phyloP scores from a whole-genome alignment of 2,329 filamentous ascomycete genomes.

The Ascochyta rabiei region DNA sequence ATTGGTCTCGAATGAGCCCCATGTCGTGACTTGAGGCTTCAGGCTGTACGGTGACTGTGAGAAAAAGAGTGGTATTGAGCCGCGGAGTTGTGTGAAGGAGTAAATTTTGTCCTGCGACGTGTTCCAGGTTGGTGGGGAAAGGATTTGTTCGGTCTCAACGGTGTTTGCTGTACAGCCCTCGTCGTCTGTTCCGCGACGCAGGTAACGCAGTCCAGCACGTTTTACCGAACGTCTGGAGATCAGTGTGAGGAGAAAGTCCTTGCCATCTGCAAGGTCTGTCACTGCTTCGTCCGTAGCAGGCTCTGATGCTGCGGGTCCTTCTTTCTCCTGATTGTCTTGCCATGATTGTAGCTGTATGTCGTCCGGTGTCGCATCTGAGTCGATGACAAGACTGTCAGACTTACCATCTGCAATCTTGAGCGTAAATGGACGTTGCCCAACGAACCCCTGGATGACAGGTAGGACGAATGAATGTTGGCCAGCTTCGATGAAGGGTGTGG shows the following conservation, averaged over 20 bases:
- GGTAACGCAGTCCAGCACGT: slow-evolving; percentile 85
- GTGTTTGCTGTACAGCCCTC: slow-evolving; percentile 86
- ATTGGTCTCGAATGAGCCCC: slow-evolving; percentile 81
- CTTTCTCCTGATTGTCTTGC: slow-evolving; percentile 39
- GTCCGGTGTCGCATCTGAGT: slow-evolving; percentile 39
- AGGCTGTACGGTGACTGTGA: slow-evolving; percentile 93
- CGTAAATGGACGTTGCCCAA: slow-evolving; percentile 83
- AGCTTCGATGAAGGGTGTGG: slow-evolving; percentile 74
- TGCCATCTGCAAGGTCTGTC: slow-evolving; percentile 46
- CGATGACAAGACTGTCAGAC: slow-evolving; percentile 43
- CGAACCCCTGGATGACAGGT: slow-evolving; percentile 91
- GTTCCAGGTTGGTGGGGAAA: slow-evolving; percentile 74
- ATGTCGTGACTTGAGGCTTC: slow-evolving; percentile 81
- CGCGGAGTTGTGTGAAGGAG: slow-evolving; percentile 86
- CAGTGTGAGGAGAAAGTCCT: slow-evolving; percentile 78
- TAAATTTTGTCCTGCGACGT: slow-evolving; percentile 65
- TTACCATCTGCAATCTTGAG: slow-evolving; percentile 60
- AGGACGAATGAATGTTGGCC: slow-evolving; percentile 74
- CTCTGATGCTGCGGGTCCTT: slow-evolving; percentile 25
- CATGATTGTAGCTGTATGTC: slow-evolving; percentile 45
- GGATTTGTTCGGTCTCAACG: slow-evolving; percentile 93
- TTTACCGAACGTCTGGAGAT: slow-evolving; percentile 89
- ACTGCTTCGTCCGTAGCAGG: slow-evolving; percentile 16
- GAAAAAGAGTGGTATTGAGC: slow-evolving; percentile 93
- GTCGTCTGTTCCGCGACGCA: slow-evolving; percentile 89